Evolutionary conservation across 129 eudicot genomes (phyloP), one percentile per base, ranked within the genome.

Genomic region (Kitagawia praeruptora): DNA sequence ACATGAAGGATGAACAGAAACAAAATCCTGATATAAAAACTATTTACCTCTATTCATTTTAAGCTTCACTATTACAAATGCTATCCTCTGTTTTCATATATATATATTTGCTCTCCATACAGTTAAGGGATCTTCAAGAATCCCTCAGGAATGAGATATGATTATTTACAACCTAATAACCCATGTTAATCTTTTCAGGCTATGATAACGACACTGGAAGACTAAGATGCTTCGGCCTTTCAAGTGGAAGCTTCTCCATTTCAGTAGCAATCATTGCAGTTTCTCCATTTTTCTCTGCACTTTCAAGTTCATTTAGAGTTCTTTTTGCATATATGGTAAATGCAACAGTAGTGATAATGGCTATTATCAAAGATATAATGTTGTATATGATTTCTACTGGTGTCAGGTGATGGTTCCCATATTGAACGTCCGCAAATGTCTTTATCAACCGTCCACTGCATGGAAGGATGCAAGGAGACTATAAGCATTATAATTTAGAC

Each of bases 381-480:
- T 93, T 93, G 96, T 93, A 93, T 81, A 91, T 74, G 70, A 93
- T 91, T 85, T 93, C 98, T 63, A 86, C 91, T 37, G 44, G 79
- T 82, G 90, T 89, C 79, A 93, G 82, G 41, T 86, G 86, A 87
- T 93, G 88, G 83, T 87, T 79, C 75, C 96, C 90, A 54, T 91
- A 91, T 67, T 93, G 86, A 64, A 93, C 92, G 61, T 91, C 91
- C 15, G 98, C 97, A 77, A 89, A 85, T 75, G 98, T 93, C 78
- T 90, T 88, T 81, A 93, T 82, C 77, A 93, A 78, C 78, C 93
- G 86, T 76, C 98, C 98, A 78, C 98, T 93, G 97, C 89, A 87
- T 28, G 53, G 18, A 77, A 78, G 47, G 39, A 74, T 18, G 38
- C 10, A 74, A 47, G 41, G 77, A 23, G 72, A 38, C 80, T 70